Evolutionary conservation across 2,329 filamentous ascomycete species (phyloP).

Genomic region (Penicillium sp.): DNA sequence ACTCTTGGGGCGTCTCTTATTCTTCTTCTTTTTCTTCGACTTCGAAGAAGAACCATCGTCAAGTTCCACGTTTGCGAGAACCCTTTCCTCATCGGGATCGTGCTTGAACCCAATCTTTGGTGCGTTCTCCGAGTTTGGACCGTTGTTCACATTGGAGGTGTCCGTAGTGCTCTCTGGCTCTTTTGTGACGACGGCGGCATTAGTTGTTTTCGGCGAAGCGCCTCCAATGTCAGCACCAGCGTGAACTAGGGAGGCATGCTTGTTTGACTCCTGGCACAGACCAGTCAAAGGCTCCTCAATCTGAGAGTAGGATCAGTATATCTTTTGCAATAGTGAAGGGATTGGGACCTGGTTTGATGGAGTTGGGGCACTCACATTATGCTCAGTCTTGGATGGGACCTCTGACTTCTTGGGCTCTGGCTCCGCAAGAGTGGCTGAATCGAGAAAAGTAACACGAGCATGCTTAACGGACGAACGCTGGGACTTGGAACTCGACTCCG

Average conservation of each 20-base stretch:
- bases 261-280: neutral
- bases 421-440: neutral
- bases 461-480: neutral
- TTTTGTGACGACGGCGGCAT: neutral
- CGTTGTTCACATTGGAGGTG: neutral
- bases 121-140: neutral
- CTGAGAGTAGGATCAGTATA: neutral
- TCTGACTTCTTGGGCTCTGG: neutral
- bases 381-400: neutral
- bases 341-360: neutral
- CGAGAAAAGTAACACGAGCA: neutral
- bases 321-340: neutral
- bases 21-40: conserved; percentile 25
- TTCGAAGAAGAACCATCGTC: neutral
- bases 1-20: conserved; percentile 31
- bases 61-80: conserved; percentile 1
- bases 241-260: no score
- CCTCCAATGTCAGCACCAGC: neutral
- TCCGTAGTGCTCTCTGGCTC: neutral
- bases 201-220: neutral
- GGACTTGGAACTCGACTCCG: neutral
- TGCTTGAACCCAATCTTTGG: neutral
- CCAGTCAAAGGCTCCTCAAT: neutral
- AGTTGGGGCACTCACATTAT: neutral
- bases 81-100: conserved; percentile 1